These are phyloP conservation scores for Penicillium sp. DNA, from an alignment of 2,329 filamentous ascomycete genomes.

Conservation along the genomic window DNA sequence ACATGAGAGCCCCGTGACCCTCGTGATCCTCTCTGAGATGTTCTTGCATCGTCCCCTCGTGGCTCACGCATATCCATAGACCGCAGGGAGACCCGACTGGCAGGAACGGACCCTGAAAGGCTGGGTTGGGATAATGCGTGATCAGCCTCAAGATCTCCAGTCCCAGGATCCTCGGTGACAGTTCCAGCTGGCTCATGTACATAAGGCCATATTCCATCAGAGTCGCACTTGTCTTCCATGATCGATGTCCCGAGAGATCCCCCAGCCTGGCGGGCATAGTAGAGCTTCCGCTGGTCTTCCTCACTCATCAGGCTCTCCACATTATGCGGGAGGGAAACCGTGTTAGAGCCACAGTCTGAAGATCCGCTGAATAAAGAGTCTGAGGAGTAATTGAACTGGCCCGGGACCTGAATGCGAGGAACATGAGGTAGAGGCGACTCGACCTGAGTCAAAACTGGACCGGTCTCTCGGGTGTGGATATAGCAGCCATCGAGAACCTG, in stretches of 20 bases:
- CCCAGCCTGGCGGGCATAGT: slow-evolving; percentile 61
- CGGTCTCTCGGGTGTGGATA: slow-evolving; percentile 68
- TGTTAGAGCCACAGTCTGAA: slow-evolving; percentile 58
- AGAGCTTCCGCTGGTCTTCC: slow-evolving; percentile 74
- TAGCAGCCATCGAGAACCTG: slow-evolving; percentile 70
- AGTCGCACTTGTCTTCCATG: slow-evolving; percentile 1
- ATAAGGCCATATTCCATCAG: slow-evolving; percentile 1
- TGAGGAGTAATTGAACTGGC: slow-evolving; percentile 59
- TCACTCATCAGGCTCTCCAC: slow-evolving; percentile 78
- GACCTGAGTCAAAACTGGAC: slow-evolving; percentile 57
- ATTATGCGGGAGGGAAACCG: slow-evolving; percentile 66
- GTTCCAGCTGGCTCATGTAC: not conserved
- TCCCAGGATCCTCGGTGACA: not conserved
- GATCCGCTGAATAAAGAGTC: slow-evolving; percentile 62
- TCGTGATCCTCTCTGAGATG: not conserved
- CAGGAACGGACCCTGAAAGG: not conserved
- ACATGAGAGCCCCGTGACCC: not conserved
- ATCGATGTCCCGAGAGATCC: slow-evolving; percentile 21
- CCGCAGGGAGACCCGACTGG: not conserved
- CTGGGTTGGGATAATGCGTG: not conserved
- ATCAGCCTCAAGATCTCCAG: not conserved
- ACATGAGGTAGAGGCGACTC: slow-evolving; percentile 49
- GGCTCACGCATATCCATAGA: not conserved
- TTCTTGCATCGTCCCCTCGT: not conserved
- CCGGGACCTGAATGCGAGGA: slow-evolving; percentile 54